These are phyloP conservation scores for Middelhovenomyces tepae DNA, from an alignment of 805 yeast genomes.

Conservation along the genomic window DNA sequence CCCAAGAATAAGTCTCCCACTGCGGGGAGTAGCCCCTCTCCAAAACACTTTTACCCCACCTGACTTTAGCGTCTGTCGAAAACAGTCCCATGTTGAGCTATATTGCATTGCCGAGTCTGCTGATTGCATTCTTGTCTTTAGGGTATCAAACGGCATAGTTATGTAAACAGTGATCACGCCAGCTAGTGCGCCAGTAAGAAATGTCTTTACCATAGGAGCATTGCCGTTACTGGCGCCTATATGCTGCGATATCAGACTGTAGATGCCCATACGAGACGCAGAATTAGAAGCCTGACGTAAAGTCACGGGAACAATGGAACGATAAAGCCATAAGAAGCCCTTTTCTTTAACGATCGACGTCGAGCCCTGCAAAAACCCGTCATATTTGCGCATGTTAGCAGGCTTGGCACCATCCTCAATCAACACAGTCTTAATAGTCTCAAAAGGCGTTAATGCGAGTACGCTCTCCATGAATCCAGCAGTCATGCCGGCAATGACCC, in stretches of 20 bases:
- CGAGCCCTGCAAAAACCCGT: slow-evolving; percentile 33
- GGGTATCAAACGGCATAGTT: slow-evolving; percentile 93
- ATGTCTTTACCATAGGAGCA: slow-evolving; percentile 61
- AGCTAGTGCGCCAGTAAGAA: slow-evolving; percentile 71
- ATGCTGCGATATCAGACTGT: slow-evolving; percentile 32
- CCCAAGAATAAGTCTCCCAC: slow-evolving; percentile 70
- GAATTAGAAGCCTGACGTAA: slow-evolving; percentile 82
- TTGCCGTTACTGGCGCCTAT: slow-evolving; percentile 60
- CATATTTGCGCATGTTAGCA: slow-evolving; percentile 19
- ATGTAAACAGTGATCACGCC: slow-evolving; percentile 79
- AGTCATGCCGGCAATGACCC: slow-evolving; percentile 77
- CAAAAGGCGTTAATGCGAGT: slow-evolving; percentile 80
- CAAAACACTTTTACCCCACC: slow-evolving; percentile 74
- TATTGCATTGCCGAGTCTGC: slow-evolving; percentile 58
- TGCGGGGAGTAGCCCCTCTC: slow-evolving; percentile 87
- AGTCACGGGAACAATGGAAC: slow-evolving; percentile 72
- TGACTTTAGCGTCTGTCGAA: slow-evolving; percentile 56
- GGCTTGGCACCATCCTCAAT: slow-evolving; percentile 68
- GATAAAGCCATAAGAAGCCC: slow-evolving; percentile 69
- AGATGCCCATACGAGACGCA: slow-evolving; percentile 77
- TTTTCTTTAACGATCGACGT: slow-evolving; percentile 51
- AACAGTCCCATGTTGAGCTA: slow-evolving; percentile 61
- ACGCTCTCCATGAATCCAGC: slow-evolving; percentile 76
- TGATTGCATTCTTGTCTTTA: slow-evolving; percentile 87
- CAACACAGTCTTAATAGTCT: slow-evolving; percentile 74